Evolutionary conservation across 345 rosid species (phyloP).

Genomic region (Citrus mangshanensis): DNA sequence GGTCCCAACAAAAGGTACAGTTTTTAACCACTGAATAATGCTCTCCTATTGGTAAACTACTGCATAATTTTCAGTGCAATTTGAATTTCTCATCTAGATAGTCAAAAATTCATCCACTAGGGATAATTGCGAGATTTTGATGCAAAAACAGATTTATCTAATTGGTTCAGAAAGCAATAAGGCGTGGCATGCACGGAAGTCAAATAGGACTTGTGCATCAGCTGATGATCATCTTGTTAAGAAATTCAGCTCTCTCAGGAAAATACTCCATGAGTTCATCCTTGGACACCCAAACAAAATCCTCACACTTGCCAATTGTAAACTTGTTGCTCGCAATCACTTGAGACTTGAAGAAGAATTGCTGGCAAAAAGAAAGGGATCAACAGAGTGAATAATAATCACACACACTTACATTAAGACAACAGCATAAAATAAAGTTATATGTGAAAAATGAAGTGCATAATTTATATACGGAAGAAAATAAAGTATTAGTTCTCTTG

Average conservation of each 20-base stretch:
- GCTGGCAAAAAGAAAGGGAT: slow-evolving; percentile 38
- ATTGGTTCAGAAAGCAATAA: not conserved
- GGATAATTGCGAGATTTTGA: not conserved
- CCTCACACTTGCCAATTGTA: slow-evolving; percentile 62
- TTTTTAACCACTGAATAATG: slow-evolving; percentile 2
- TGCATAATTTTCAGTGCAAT: not conserved
- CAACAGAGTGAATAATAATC: not conserved
- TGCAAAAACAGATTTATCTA: not conserved
- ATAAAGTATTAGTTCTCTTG: not conserved
- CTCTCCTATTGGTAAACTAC: not conserved
- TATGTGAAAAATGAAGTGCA: not conserved
- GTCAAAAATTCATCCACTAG: slow-evolving; percentile 3
- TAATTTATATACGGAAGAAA: no score
- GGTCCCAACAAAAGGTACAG: not conserved
- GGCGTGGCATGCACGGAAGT: not conserved
- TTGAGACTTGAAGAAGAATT: slow-evolving; percentile 91
- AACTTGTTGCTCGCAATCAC: slow-evolving; percentile 71
- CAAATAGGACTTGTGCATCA: slow-evolving; percentile 25
- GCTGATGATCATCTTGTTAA: slow-evolving; percentile 86
- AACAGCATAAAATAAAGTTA: not conserved
- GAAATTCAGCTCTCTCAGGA: slow-evolving; percentile 71
- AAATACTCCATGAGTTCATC: slow-evolving; percentile 83
- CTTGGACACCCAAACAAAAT: slow-evolving; percentile 91
- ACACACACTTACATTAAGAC: not conserved
- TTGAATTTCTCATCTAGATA: not conserved